Conservation (phyloP, 345 rosid genomes). For the Fremontodendron californicum region DNA sequence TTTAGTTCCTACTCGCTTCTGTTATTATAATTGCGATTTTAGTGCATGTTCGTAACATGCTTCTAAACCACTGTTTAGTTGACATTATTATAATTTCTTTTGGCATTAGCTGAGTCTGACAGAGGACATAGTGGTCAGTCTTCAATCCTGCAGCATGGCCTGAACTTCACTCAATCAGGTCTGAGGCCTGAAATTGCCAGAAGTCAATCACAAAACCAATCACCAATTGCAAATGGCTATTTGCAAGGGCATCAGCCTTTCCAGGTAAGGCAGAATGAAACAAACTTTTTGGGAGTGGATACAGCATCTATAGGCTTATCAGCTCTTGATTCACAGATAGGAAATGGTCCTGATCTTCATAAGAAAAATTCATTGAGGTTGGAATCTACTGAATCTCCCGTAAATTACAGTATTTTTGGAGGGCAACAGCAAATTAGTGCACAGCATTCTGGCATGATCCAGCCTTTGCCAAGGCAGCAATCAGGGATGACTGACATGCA, state of each 20-base stretch:
- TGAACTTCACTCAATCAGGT: conserved; percentile 46
- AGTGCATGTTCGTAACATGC: neutral
- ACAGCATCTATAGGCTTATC: conserved; percentile 51
- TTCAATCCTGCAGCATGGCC: conserved; percentile 49
- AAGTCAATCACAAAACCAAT: conserved; percentile 49
- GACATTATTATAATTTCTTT: conserved; percentile 28
- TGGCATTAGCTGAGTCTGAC: conserved; percentile 56
- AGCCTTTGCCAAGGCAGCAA: conserved; percentile 70
- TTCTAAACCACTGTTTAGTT: neutral
- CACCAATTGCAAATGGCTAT: conserved; percentile 55
- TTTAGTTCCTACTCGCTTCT: conserved; percentile 4
- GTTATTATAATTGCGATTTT: neutral
- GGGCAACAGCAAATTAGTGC: conserved; percentile 58
- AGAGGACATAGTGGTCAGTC: conserved; percentile 50
- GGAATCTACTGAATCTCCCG: conserved; percentile 64
- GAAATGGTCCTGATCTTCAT: conserved; percentile 43
- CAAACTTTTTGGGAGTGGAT: conserved; percentile 59
- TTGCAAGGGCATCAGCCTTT: conserved; percentile 51
- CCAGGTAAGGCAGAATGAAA: conserved; percentile 53
- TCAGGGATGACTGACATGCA: conserved; percentile 69
- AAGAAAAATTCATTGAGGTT: conserved; percentile 40
- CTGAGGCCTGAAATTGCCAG: conserved; percentile 50
- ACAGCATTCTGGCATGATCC: conserved; percentile 60
- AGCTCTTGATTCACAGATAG: conserved; percentile 39
- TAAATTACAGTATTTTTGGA: conserved; percentile 64